Evolutionary conservation across 106 monocot species (phyloP).

Genomic region (Dendrobium huoshanense): DNA sequence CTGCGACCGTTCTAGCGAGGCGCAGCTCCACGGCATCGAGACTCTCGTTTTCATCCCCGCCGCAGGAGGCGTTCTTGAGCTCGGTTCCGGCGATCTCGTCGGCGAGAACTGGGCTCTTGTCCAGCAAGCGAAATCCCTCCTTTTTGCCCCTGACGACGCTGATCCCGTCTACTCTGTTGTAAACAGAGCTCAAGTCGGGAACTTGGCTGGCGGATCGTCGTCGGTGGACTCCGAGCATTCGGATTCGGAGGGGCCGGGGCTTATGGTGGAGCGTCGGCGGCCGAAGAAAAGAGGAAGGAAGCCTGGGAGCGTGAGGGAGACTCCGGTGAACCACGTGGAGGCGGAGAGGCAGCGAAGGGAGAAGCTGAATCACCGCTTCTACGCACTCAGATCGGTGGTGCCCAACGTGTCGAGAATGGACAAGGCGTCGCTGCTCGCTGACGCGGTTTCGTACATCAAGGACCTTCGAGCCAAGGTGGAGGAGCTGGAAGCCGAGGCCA

Average conservation of each 20-base stretch:
- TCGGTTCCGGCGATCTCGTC: slow-evolving; percentile 25
- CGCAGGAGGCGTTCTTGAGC: slow-evolving; percentile 30
- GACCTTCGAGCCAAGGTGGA: slow-evolving; percentile 47
- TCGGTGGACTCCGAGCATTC: slow-evolving; percentile 30
- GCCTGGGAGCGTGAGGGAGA: slow-evolving; percentile 19
- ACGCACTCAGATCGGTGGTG: slow-evolving; percentile 66
- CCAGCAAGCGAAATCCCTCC: slow-evolving; percentile 22
- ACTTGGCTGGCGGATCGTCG: slow-evolving; percentile 10
- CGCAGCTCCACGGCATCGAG: slow-evolving; percentile 29
- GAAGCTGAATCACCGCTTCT: slow-evolving; percentile 80
- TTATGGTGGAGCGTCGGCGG: neutral
- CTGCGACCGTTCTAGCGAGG: slow-evolving; percentile 29
- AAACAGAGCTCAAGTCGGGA: neutral
- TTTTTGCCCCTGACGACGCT: neutral
- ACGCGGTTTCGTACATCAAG: slow-evolving; percentile 70
- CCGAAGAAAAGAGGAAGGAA: slow-evolving; percentile 33
- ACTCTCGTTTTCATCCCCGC: slow-evolving; percentile 31
- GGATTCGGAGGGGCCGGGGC: slow-evolving; percentile 8
- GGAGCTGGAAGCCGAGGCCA: slow-evolving; percentile 35
- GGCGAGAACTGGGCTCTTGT: slow-evolving; percentile 23
- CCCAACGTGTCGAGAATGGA: slow-evolving; percentile 82
- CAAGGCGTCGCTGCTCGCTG: slow-evolving; percentile 74
- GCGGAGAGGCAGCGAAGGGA: slow-evolving; percentile 76
- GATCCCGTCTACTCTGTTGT: no score
- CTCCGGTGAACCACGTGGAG: slow-evolving; percentile 57